These are phyloP conservation scores for Yamadazyma mexicana DNA, from an alignment of 1,139 yeast species.

Conservation along the genomic window DNA sequence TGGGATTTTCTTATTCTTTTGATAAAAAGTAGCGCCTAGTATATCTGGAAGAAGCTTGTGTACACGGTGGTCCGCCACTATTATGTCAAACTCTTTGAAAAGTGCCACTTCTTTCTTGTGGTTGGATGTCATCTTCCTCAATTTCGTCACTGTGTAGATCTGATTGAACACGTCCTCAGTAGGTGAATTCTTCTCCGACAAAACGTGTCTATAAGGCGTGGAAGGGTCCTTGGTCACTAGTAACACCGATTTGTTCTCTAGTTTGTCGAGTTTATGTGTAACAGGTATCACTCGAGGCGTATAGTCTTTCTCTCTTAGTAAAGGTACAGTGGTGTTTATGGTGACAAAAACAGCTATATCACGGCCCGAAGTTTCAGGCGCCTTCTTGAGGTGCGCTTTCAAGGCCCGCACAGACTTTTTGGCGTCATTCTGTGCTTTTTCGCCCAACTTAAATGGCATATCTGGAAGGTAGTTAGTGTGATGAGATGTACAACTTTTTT, in stretches of 20 bases:
- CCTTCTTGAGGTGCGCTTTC: slow-evolving; percentile 24
- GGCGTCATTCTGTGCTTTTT: slow-evolving; percentile 23
- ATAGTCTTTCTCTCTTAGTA: slow-evolving; percentile 52
- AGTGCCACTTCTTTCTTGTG: slow-evolving; percentile 42
- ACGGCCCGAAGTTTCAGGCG: slow-evolving; percentile 5
- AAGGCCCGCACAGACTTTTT: slow-evolving; percentile 38
- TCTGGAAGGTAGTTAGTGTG: slow-evolving; percentile 3
- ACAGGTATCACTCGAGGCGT: slow-evolving; percentile 68
- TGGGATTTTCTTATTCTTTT: slow-evolving; percentile 62
- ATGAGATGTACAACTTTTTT: not conserved
- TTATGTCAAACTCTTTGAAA: slow-evolving; percentile 61
- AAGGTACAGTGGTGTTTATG: slow-evolving; percentile 52
- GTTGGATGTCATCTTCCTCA: slow-evolving; percentile 47
- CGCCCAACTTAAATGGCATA: slow-evolving; percentile 22
- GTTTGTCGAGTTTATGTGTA: slow-evolving; percentile 47
- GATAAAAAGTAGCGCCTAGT: slow-evolving; percentile 57
- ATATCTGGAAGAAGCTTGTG: slow-evolving; percentile 57
- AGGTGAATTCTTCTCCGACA: slow-evolving; percentile 48
- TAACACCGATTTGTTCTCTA: slow-evolving; percentile 50
- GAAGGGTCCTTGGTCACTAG: slow-evolving; percentile 72
- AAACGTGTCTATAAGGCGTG: slow-evolving; percentile 47
- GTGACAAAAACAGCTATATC: slow-evolving; percentile 45
- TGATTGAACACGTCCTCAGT: slow-evolving; percentile 62
- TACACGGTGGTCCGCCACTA: slow-evolving; percentile 65
- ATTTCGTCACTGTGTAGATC: slow-evolving; percentile 55